Evolutionary conservation across 2,329 filamentous ascomycete species (phyloP), one percentile per base, ranked within the genome.

Genomic region (Tolypocladium amazonense): DNA sequence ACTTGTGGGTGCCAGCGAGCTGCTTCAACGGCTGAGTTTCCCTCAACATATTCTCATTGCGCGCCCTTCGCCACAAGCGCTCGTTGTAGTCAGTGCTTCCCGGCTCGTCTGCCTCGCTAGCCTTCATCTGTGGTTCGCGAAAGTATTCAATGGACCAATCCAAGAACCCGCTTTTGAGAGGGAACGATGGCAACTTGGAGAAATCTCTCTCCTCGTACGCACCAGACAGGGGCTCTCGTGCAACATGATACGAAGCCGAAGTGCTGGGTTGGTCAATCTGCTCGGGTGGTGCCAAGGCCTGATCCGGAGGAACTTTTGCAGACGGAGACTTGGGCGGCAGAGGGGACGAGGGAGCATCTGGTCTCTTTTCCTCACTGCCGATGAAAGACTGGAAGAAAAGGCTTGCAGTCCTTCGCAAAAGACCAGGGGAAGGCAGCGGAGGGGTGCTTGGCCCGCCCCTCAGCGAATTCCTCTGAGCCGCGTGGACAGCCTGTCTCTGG

Each of bases 61-160:
- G 88, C 59, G 92, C 89, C 62, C 94, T 84, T 63, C 93, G 83
- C 94, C 94, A 99, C 2, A 99, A 79, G 20, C 94, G 86, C 70
- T 94, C 88, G 67, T 99, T 99, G 75, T 97, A 99, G 72, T 97
- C 92, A 20, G 90, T 90, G 69, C 92, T 97, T 39, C 94, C 94
- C 18, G 94, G 94, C 70, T 99, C 94, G 67, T 99, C 94, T 30
- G 92, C 90, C 71, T 99, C 94, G 60, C 89, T 92, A 3, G 91
- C 88, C 70, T 94, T 95, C 94, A 99, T 97, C 74, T 99, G 94
- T 38, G 94, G 94, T 72, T 97, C 92, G 37, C 92, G 90, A 80
- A 97, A 99, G 72, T 99, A 97, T 73, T 93, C 93, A 53, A 94
- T 92, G 4, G 92, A 96, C 92, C 93, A 99, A 64, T 96, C 90